These are phyloP conservation scores for Gynostemma pentaphyllum DNA, from an alignment of 306 rosid genomes.

Conservation along the genomic window DNA sequence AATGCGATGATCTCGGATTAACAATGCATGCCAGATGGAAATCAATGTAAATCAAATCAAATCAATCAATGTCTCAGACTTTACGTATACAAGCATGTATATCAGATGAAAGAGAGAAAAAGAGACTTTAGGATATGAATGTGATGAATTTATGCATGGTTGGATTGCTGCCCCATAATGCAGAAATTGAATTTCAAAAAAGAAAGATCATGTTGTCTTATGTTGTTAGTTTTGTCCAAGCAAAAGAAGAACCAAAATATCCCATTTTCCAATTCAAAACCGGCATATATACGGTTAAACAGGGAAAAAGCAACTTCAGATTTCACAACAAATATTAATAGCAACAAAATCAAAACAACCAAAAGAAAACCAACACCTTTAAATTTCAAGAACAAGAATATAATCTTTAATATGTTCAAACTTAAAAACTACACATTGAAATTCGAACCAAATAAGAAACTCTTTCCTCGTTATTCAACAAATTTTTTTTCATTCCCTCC, in stretches of 20 bases:
- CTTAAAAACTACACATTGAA: conserved; percentile 13
- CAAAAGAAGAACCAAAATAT: neutral
- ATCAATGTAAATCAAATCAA: too few relatives aligned
- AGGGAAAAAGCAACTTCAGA: neutral
- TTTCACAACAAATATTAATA: neutral
- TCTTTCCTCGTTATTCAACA: neutral
- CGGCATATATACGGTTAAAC: conserved; percentile 4
- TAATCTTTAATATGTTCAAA: conserved; percentile 9
- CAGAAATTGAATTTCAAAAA: too few relatives aligned
- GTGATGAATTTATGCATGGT: conserved; percentile 3
- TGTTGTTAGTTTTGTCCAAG: neutral
- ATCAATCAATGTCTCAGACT: too few relatives aligned
- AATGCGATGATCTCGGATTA: too few relatives aligned
- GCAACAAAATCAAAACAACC: neutral
- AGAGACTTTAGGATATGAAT: neutral
- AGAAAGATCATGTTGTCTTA: neutral
- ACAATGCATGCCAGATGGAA: too few relatives aligned
- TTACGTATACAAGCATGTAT: too few relatives aligned
- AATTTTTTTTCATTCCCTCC: too few relatives aligned
- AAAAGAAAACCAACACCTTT: neutral
- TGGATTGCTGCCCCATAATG: neutral
- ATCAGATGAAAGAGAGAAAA: neutral
- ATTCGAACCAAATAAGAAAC: neutral
- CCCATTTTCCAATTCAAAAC: neutral
- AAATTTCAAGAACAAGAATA: conserved; percentile 8